These are phyloP conservation scores for Vigna hirtella DNA, from an alignment of 306 rosid species.

Conservation along the genomic window DNA sequence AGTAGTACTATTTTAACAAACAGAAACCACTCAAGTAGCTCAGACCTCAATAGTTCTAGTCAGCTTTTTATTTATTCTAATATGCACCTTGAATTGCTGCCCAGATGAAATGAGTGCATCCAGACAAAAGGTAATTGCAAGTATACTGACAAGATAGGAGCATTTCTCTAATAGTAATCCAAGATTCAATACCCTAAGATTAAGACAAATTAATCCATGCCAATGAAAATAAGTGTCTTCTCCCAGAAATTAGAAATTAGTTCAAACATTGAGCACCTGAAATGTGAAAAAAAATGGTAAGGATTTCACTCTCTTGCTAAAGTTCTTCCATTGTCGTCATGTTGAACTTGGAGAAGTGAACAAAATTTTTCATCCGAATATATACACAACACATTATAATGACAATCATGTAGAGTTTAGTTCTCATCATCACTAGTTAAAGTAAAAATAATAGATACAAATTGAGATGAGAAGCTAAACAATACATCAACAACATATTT, in stretches of 20 bases:
- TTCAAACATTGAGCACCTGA: not conserved
- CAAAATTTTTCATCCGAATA: conserved; percentile 57
- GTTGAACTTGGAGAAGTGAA: conserved; percentile 43
- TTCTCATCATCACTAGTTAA: conserved; percentile 57
- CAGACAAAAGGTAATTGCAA: not conserved
- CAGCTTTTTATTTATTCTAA: too few relatives aligned
- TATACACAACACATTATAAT: conserved; percentile 48
- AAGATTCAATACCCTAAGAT: not conserved
- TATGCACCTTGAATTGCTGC: not conserved
- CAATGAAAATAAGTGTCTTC: not conserved
- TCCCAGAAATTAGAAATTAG: not conserved
- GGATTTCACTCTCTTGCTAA: conserved; percentile 22
- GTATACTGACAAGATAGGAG: not conserved
- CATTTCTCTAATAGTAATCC: not conserved
- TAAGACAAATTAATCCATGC: not conserved
- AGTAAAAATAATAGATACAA: conserved; percentile 53
- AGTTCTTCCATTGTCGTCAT: conserved; percentile 29
- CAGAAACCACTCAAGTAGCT: not conserved
- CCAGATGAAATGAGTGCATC: not conserved
- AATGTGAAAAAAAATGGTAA: not conserved
- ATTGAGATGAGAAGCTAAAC: conserved; percentile 71
- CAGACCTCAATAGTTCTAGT: not conserved
- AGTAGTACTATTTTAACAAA: not conserved
- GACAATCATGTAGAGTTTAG: conserved; percentile 55
- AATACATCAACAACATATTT: conserved; percentile 60